Base-by-base conservation (phyloP, 352 stramenopile genomes). In the Globisporangium megalacanthum region DNA sequence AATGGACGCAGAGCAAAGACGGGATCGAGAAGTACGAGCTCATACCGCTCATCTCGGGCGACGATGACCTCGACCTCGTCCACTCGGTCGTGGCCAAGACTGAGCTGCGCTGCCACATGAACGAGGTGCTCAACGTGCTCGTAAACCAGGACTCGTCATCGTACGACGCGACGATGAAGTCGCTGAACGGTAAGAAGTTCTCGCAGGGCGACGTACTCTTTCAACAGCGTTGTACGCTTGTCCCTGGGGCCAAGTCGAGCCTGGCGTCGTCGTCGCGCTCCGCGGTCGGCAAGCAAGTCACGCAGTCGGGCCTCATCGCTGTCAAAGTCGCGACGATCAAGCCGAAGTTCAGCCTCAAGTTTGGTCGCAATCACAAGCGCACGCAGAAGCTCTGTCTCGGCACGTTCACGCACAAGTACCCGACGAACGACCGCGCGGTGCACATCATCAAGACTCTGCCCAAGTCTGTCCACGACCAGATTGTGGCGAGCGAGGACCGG, bases 381-480 rank as follows among this genome's bases (percentile, higher is more conserved):
- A 69, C 66, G 3, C 73, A 89, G 45, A 72, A 73, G 39, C 73
- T 91, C n/a, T 74, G 69, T 31, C 75, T 91, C 44, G 60, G 74
- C 19, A 72, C 66, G 4, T 48, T 74, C 56, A 87, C 76, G 37
- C 61, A 75, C 42, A 66, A 73, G 35, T 81, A 80, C 52, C 47
- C 66, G 20, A 61, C 52, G 45, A 76, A 78, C 11, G 62, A 75
- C 45, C 78, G 73, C 19, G 74, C 76, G 0, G 60, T 79, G 46
- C 76, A 89, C 60, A 54, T 88, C 20, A 77, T 85, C 54, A 86
- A 86, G 65, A 86, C 76, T 33, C 47, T 89, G 8, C 79, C 79
- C 1, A 86, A 86, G 56, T 17, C 62, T 22, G 60, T 68, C 9
- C 79, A 85, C 63, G 75, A 86, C 54, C 52, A 87, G 44, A 36